phyloP scores from a whole-genome alignment of 495 filamentous ascomycete species.

The Talaromyces proteolyticus region DNA sequence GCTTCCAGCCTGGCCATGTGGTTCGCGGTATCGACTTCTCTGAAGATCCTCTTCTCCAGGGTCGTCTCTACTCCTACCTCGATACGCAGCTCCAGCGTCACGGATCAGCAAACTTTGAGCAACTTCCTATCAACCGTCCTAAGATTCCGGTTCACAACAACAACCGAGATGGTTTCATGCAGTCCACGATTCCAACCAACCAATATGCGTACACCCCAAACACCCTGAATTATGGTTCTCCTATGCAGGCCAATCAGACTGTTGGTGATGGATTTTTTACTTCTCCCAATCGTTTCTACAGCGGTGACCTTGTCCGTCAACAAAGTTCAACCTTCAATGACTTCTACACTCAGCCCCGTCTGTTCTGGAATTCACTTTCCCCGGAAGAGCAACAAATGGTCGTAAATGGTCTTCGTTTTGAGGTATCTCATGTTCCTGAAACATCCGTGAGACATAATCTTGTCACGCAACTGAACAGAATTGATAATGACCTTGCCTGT shows the following conservation, averaged over 20 bases:
- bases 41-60: conserved; percentile 69
- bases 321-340: conserved; percentile 63
- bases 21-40: conserved; percentile 69
- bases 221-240: conserved; percentile 59
- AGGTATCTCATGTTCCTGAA: conserved; percentile 54
- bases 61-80: conserved; percentile 68
- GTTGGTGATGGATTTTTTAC: conserved; percentile 70
- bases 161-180: conserved; percentile 46
- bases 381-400: conserved; percentile 69
- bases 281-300: conserved; percentile 48
- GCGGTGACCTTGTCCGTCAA: conserved; percentile 50
- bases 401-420: conserved; percentile 75
- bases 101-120: conserved; percentile 69
- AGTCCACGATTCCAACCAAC: conserved; percentile 34
- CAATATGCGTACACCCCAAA: conserved; percentile 57
- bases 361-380: conserved; percentile 72
- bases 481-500: conserved; percentile 62
- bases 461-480: conserved; percentile 63
- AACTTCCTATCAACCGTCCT: conserved; percentile 72
- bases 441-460: conserved; percentile 50
- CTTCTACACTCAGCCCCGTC: conserved; percentile 68
- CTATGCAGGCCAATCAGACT: conserved; percentile 64
- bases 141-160: conserved; percentile 63
- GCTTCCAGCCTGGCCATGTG: conserved; percentile 36
- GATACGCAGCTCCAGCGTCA: conserved; percentile 71